These are phyloP conservation scores for Acidiella bohemica DNA, from an alignment of 495 filamentous ascomycete genomes.

Conservation along the genomic window DNA sequence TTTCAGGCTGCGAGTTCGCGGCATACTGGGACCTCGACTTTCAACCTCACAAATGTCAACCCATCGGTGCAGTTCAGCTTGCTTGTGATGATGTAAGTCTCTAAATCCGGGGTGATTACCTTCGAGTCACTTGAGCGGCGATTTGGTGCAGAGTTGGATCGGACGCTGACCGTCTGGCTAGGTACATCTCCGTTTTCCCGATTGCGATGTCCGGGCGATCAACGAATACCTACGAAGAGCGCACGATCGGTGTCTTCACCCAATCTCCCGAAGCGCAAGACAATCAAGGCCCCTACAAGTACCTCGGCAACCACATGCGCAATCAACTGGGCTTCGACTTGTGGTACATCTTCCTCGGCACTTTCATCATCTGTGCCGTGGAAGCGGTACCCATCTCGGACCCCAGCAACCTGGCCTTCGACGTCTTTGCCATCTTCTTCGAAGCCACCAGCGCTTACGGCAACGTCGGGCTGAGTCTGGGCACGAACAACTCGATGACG, in stretches of 20 bases:
- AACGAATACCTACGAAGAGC: slow-evolving; percentile 95
- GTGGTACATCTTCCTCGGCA: slow-evolving; percentile 83
- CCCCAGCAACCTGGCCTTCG: slow-evolving; percentile 47
- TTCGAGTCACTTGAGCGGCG: too few relatives aligned
- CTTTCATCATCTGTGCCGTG: slow-evolving; percentile 75
- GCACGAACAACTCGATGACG: slow-evolving; percentile 58
- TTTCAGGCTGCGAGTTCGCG: slow-evolving; percentile 80
- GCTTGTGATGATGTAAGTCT: slow-evolving; percentile 99
- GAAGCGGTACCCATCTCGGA: slow-evolving; percentile 54
- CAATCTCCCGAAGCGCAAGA: slow-evolving; percentile 41
- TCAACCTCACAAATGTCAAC: slow-evolving; percentile 64
- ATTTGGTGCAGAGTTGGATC: too few relatives aligned
- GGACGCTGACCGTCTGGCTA: too few relatives aligned
- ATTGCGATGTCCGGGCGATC: slow-evolving; percentile 86
- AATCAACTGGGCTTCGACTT: slow-evolving; percentile 86
- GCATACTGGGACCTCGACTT: slow-evolving; percentile 72
- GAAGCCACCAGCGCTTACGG: slow-evolving; percentile 89
- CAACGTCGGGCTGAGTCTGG: slow-evolving; percentile 81
- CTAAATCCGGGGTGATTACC: too few relatives aligned
- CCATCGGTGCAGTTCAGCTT: slow-evolving; percentile 90
- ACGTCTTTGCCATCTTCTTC: slow-evolving; percentile 71
- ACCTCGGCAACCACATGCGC: slow-evolving; percentile 76
- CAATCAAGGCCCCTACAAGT: slow-evolving; percentile 48
- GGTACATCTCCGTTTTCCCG: slow-evolving; percentile 91
- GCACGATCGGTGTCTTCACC: slow-evolving; percentile 68